phyloP scores from a whole-genome alignment of 495 filamentous ascomycete species.

The Aspergillus nanangensis region DNA sequence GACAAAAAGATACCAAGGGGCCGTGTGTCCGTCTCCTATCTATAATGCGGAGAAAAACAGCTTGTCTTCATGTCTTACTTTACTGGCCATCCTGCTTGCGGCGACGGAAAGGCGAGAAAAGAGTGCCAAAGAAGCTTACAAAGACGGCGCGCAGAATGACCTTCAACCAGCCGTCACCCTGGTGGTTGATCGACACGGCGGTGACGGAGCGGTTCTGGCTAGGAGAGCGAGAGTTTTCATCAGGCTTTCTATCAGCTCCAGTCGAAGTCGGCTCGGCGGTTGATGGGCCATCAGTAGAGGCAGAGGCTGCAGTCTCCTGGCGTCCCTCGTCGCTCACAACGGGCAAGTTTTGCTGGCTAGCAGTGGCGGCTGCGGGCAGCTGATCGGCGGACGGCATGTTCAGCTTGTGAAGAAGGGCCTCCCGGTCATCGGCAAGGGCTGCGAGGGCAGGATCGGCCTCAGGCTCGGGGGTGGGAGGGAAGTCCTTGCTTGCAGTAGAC shows the following conservation, averaged over 20 bases:
- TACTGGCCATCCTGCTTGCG: conserved; percentile 29
- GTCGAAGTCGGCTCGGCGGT: conserved; percentile 14
- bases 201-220: conserved; percentile 44
- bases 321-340: no score
- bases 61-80: no score
- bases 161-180: conserved; percentile 42
- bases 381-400: conserved; percentile 31
- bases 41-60: no score
- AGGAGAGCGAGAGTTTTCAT: conserved; percentile 33
- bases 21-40: no score
- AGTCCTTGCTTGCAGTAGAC: conserved; percentile 10
- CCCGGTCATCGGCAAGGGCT: conserved; percentile 35
- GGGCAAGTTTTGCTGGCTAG: conserved; percentile 5
- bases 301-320: conserved; percentile 12
- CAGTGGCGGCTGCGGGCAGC: conserved; percentile 10
- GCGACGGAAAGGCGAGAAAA: conserved; percentile 40
- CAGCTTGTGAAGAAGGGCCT: conserved; percentile 32
- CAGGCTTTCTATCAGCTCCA: conserved; percentile 16
- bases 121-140: conserved; percentile 34
- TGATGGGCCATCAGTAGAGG: conserved; percentile 5
- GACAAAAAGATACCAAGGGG: no score
- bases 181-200: conserved; percentile 40
- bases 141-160: conserved; percentile 40
- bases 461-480: conserved; percentile 15
- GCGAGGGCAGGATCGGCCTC: conserved; percentile 36